Conservation (phyloP, 306 rosid species). For the Cajanus cajan region DNA sequence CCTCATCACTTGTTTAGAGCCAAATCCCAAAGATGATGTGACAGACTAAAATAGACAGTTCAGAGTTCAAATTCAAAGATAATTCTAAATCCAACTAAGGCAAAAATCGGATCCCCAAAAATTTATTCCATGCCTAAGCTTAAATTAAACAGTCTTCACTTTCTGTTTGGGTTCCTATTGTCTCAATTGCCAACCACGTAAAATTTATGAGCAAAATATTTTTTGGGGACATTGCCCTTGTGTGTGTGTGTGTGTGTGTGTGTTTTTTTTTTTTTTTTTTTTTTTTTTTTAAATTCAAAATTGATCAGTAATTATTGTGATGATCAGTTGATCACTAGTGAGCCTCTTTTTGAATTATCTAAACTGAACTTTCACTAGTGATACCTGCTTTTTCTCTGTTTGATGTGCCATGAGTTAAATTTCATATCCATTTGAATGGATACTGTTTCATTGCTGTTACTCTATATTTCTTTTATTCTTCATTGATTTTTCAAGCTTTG, state of each 20-base stretch:
- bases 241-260: too few relatives aligned
- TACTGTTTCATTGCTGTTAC: slow-evolving; percentile 12
- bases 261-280: too few relatives aligned
- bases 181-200: not conserved
- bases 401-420: not conserved
- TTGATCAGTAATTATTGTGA: not conserved
- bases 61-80: not conserved
- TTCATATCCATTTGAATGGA: not conserved
- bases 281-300: not conserved
- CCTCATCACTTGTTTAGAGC: not conserved
- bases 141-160: not conserved
- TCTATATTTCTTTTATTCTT: not conserved
- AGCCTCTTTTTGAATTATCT: not conserved
- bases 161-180: not conserved
- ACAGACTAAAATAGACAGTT: not conserved
- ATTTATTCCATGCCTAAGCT: not conserved
- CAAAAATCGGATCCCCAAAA: not conserved
- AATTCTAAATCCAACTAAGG: not conserved
- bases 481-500: not conserved
- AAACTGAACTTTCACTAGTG: not conserved
- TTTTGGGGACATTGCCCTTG: not conserved
- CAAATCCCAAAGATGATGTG: not conserved
- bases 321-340: not conserved
- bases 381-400: not conserved
- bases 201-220: not conserved